Percentiles rank a stretch among this genome's conserved stretches.
Conservation (phyloP, 2,329 filamentous ascomycete species). For the Emericellopsis atlantica region DNA sequence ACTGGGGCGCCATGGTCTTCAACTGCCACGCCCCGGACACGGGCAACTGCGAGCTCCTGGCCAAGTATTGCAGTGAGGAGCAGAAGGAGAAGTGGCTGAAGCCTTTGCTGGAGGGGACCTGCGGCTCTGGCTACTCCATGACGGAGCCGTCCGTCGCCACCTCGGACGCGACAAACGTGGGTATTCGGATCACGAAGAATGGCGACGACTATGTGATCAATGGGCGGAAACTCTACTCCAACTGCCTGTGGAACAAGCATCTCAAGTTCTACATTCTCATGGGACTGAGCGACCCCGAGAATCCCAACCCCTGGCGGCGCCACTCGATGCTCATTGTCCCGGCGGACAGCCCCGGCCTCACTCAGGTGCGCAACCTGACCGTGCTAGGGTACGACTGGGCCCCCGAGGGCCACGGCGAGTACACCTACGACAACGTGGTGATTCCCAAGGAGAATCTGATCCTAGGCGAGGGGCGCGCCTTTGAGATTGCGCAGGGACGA, state of each 20-base stretch:
- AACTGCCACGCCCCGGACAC: constrained; percentile 83
- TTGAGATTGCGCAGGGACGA: constrained; percentile 88
- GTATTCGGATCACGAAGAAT: constrained; percentile 63
- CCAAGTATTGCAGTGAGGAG: constrained; percentile 68
- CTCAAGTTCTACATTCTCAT: constrained; percentile 87
- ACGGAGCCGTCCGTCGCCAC: constrained; percentile 74
- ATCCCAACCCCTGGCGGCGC: constrained; percentile 65
- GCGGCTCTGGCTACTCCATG: constrained; percentile 77
- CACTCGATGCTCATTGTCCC: constrained; percentile 85
- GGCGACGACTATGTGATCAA: constrained; percentile 79
- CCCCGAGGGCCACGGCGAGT: constrained; percentile 84
- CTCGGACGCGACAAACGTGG: constrained; percentile 78
- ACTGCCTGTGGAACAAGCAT: constrained; percentile 69
- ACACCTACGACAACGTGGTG: constrained; percentile 73
- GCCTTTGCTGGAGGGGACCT: constrained; percentile 67
- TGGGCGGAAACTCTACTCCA: constrained; percentile 93
- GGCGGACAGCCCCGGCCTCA: constrained; percentile 63
- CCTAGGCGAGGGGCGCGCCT: constrained; percentile 75
- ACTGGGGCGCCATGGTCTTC: constrained; percentile 62
- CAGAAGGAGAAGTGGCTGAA: constrained; percentile 72
- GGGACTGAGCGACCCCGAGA: constrained; percentile 67
- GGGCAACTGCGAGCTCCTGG: constrained; percentile 77
- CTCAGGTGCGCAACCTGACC: constrained; percentile 71
- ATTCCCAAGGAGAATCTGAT: constrained; percentile 69
- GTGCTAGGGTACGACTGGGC: constrained; percentile 91